Evolutionary conservation across 2,329 filamentous ascomycete species (phyloP), one percentile per base, ranked within the genome.

Genomic region (Chaetomium globosum): DNA sequence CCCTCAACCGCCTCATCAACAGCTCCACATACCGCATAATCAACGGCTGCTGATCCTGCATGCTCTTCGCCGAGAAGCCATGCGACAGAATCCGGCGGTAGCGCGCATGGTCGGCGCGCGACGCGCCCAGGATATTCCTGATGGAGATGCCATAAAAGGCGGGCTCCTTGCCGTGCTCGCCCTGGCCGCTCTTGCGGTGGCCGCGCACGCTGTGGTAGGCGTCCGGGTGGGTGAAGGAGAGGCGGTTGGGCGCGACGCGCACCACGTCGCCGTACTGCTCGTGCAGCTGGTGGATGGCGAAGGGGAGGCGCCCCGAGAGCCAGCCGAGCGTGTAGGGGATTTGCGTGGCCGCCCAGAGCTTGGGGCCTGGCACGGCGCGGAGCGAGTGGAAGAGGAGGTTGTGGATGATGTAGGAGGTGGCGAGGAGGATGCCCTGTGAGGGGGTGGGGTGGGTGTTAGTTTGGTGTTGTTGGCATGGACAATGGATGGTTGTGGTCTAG

Each of bases 31-130:
- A 76, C 0, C 55, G 59, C 7, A 65, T 66, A 61, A 79, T 77
- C 36, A 78, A 71, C 12, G 74, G 74, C 61, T 78, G 74, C 63
- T 79, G 77, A 4, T 71, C 77, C 13, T 74, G 76, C 77, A 79
- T 73, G 65, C 72, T 65, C 65, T 73, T 70, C 46, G 76, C 73
- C 31, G 70, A 71, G 71, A 80, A 79, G 3, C 74, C 77, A 59
- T 76, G 74, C 2, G 75, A 72, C 26, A 80, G 69, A 43, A 73
- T 71, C 1, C 75, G 70, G 2, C 76, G 75, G 21, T 75, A 59
- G 21, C 68, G 64, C 16, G 66, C 52, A 63, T 78, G 77, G 51
- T 75, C 70, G 4, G 72, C 68, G 3, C 74, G 73, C 19, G 65
- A 59, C 0, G 70, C 69, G 28, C 66, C 71, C 30, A 77, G 65